A percentile compares a stretch with the other conserved stretches of the same genome.
Conservation (phyloP, 768 basidiomycete genomes). For the Trametes elegans region DNA sequence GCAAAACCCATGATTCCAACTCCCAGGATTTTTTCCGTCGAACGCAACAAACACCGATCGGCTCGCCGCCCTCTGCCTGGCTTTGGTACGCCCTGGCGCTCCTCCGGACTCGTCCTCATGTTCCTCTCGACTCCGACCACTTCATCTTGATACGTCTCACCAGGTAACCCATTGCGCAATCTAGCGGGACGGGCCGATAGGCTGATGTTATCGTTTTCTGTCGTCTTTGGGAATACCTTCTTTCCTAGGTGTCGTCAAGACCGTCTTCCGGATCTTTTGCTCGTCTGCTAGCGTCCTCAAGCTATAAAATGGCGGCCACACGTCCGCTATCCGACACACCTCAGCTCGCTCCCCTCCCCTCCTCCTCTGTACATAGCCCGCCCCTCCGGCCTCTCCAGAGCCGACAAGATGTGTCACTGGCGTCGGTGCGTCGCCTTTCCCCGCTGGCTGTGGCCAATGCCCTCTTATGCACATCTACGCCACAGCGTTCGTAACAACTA, state of each 20-base stretch:
- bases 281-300: constrained; percentile 1
- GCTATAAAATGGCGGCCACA: constrained; percentile 26
- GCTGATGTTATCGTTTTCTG: constrained; percentile 31
- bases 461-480: constrained; percentile 20
- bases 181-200: constrained; percentile 25
- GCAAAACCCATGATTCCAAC: constrained; percentile 19
- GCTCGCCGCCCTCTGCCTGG: background rate
- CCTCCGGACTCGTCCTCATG: constrained; percentile 24
- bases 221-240: constrained; percentile 16
- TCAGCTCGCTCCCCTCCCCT: constrained; percentile 21
- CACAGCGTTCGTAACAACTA: constrained; percentile 65
- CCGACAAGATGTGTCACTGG: constrained; percentile 62
- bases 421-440: constrained; percentile 55
- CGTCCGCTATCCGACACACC: constrained; percentile 8
- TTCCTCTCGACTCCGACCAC: constrained; percentile 26
- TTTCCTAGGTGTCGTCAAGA: constrained; percentile 3
- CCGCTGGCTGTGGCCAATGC: constrained; percentile 6
- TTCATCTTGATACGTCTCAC: constrained; percentile 30
- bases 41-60: constrained; percentile 26
- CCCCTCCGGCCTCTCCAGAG: constrained; percentile 13
- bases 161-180: constrained; percentile 24
- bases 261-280: constrained; percentile 20
- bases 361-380: constrained; percentile 24
- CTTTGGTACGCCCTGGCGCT: constrained; percentile 10
- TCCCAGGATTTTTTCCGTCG: constrained; percentile 1